These are phyloP conservation scores for Styphnolobium japonicum DNA, from an alignment of 306 rosid genomes.

Conservation along the genomic window DNA sequence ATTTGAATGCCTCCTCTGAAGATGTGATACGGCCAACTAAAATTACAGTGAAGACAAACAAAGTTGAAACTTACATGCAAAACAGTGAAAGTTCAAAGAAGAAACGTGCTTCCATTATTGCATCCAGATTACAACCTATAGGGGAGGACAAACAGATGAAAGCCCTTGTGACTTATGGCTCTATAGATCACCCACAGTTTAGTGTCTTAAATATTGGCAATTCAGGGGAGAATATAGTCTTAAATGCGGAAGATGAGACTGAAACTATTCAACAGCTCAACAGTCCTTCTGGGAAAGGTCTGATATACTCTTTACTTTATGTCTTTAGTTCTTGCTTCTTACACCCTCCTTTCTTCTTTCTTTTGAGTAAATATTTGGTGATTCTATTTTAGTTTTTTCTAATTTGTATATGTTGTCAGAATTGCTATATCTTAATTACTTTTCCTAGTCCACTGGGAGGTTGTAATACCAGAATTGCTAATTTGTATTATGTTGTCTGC, in stretches of 20 bases:
- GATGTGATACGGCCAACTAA: constrained; percentile 38
- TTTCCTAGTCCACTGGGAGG: neutral
- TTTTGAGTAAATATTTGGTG: constrained; percentile 16
- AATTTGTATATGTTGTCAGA: neutral
- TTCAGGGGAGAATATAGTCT: constrained; percentile 30
- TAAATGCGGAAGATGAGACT: constrained; percentile 17
- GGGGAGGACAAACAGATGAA: constrained; percentile 35
- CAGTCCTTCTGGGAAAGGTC: constrained; percentile 34
- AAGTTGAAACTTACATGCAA: constrained; percentile 27
- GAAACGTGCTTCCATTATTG: constrained; percentile 31
- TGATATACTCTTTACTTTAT: constrained; percentile 7
- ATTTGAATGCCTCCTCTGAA: constrained; percentile 34
- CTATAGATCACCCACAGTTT: constrained; percentile 49
- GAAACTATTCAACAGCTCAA: constrained; percentile 31
- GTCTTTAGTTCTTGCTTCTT: neutral
- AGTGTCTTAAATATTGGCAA: constrained; percentile 29
- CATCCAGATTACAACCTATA: constrained; percentile 39
- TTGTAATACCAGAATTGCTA: too few species aligned
- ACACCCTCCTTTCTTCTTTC: neutral
- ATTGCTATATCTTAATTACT: neutral
- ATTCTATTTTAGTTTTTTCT: neutral
- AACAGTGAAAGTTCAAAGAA: constrained; percentile 39
- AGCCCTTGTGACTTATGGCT: constrained; percentile 47
- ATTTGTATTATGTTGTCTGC: too few species aligned
- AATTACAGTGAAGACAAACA: constrained; percentile 27